Conservation (phyloP, 106 monocot genomes). For the Dioscorea alata region DNA sequence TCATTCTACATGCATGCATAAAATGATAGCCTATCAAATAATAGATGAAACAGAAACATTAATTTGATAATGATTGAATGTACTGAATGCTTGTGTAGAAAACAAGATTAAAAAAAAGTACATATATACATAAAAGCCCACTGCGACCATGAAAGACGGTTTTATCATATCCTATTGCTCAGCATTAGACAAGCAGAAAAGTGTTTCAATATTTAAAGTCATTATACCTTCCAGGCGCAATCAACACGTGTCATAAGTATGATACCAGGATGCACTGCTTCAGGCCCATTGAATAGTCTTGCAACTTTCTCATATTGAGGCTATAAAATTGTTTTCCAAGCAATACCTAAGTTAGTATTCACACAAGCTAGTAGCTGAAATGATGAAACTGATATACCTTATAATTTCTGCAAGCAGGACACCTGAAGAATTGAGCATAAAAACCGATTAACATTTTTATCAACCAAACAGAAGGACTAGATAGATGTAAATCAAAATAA, state of each 20-base stretch:
- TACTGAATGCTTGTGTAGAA: too few species aligned
- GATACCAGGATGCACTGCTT: conserved; percentile 89
- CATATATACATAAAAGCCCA: too few species aligned
- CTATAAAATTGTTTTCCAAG: conserved; percentile 38
- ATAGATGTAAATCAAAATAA: not conserved
- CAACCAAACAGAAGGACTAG: not conserved
- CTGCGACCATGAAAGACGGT: too few species aligned
- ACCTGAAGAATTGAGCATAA: conserved; percentile 35
- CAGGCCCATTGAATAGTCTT: conserved; percentile 87
- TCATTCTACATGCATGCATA: too few species aligned
- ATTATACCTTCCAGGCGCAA: conserved; percentile 81
- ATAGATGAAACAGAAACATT: too few species aligned
- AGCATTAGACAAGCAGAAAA: too few species aligned
- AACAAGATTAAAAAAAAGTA: too few species aligned
- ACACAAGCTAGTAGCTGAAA: not conserved
- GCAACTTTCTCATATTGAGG: conserved; percentile 97
- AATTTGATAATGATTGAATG: too few species aligned
- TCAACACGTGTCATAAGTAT: conserved; percentile 84
- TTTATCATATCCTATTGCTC: too few species aligned
- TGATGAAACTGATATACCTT: conserved; percentile 52
- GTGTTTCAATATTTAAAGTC: not conserved
- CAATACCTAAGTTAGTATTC: conserved; percentile 1
- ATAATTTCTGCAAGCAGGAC: conserved; percentile 98
- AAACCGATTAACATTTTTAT: conserved; percentile 3
- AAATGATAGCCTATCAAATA: too few species aligned